phyloP scores from a whole-genome alignment of 2,329 filamentous ascomycete species.

The Colletotrichum lentis region DNA sequence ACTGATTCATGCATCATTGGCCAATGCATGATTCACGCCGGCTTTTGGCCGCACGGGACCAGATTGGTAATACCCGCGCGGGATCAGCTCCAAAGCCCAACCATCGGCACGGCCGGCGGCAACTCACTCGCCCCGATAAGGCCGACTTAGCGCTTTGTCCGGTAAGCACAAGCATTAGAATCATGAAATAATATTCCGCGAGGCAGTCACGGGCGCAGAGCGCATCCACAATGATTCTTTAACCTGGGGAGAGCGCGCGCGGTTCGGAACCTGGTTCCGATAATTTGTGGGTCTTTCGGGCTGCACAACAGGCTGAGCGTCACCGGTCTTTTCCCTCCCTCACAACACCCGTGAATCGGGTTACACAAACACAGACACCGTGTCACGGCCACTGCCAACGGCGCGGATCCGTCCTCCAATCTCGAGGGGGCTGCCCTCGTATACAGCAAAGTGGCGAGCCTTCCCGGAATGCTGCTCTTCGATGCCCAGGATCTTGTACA shows the following conservation, averaged over 20 bases:
- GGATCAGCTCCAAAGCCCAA: slow-evolving; percentile 6
- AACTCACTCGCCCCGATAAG: slow-evolving; percentile 12
- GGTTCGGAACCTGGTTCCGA: neutral
- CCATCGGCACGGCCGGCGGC: neutral
- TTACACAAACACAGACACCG: slow-evolving; percentile 50
- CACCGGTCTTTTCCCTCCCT: neutral
- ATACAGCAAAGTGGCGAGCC: slow-evolving; percentile 65
- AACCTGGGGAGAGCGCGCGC: neutral
- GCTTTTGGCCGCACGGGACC: slow-evolving; percentile 16
- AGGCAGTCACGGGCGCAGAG: neutral
- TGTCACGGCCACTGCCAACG: slow-evolving; percentile 55
- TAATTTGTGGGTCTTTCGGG: neutral
- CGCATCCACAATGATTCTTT: neutral
- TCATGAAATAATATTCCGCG: neutral
- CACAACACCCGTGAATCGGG: neutral
- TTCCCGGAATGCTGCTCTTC: slow-evolving; percentile 43
- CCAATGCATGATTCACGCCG: neutral
- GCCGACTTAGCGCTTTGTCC: neutral
- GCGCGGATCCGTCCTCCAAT: slow-evolving; percentile 65
- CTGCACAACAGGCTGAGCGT: neutral
- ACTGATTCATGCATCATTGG: slow-evolving; percentile 15
- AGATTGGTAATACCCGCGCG: slow-evolving; percentile 38
- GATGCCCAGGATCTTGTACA: slow-evolving; percentile 66
- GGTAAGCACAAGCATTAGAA: neutral
- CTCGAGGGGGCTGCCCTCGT: slow-evolving; percentile 69